These are phyloP conservation scores for Cunninghamia lanceolata DNA, from an alignment of 75 land plant species.

Conservation along the genomic window DNA sequence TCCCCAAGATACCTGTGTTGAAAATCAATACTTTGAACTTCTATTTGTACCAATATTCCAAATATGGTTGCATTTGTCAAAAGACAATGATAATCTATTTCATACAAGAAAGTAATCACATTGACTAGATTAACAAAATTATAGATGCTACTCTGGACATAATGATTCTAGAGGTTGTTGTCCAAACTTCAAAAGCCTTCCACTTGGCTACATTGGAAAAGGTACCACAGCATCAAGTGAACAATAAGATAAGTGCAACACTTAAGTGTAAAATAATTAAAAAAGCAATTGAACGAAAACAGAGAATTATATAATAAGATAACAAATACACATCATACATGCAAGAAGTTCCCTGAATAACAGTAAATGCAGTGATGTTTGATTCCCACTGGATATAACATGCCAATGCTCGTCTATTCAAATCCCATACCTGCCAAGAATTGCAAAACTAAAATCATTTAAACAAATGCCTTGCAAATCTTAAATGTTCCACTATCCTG, in stretches of 20 bases:
- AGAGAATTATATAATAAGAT: not conserved
- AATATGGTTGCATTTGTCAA: not conserved
- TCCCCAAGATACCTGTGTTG: constrained; percentile 69
- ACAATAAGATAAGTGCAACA: not conserved
- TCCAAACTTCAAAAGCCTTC: not conserved
- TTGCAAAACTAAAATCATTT: not conserved
- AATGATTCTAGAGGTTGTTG: not conserved
- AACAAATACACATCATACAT: constrained; percentile 39
- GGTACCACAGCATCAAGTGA: too few relatives aligned
- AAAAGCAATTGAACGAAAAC: not conserved
- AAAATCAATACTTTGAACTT: not conserved
- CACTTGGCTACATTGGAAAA: not conserved
- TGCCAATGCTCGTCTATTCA: constrained; percentile 42
- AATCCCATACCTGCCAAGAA: constrained; percentile 69
- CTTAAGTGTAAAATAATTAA: not conserved
- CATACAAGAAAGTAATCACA: not conserved
- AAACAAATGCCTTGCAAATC: not conserved
- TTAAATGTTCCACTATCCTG: not conserved
- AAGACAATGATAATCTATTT: not conserved
- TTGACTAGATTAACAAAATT: not conserved
- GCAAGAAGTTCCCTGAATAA: constrained; percentile 59
- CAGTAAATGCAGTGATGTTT: constrained; percentile 72
- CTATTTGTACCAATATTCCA: not conserved
- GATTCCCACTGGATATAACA: constrained; percentile 58
- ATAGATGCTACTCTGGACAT: not conserved